Conservation (phyloP, 1,284 basidiomycete genomes). For the Sanghuangporus sanghuang region DNA sequence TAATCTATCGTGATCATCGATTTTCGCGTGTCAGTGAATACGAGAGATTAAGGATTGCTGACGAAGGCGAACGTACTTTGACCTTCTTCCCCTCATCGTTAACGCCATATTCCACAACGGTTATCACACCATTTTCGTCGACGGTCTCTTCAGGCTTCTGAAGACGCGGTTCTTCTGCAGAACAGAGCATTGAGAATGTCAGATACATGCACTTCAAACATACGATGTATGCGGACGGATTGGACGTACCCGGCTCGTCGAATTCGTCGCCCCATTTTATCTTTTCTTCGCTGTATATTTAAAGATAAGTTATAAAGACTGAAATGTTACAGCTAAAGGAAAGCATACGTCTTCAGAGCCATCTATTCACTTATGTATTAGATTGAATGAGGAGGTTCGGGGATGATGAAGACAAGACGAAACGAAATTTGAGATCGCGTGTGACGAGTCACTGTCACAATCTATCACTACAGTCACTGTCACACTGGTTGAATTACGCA, state of each 20-base stretch:
- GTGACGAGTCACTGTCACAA: no score
- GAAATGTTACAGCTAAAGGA: not conserved
- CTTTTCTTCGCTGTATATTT: conserved; percentile 2
- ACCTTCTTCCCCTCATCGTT: conserved; percentile 95
- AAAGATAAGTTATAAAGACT: not conserved
- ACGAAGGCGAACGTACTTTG: conserved; percentile 54
- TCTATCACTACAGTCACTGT: no score
- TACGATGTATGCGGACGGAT: not conserved
- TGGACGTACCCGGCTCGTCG: conserved; percentile 58
- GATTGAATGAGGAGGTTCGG: no score
- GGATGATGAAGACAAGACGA: no score
- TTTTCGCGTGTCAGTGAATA: not conserved
- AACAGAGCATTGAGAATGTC: not conserved
- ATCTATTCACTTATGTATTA: not conserved
- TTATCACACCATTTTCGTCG: conserved; percentile 88
- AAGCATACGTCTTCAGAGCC: not conserved
- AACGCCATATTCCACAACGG: conserved; percentile 76
- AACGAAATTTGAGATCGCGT: no score
- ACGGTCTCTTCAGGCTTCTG: conserved; percentile 55
- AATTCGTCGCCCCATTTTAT: conserved; percentile 80
- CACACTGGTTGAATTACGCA: not conserved
- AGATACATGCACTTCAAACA: not conserved
- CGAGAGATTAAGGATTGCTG: not conserved
- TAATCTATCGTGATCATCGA: conserved; percentile 49
- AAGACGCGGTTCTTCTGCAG: conserved; percentile 32